Percentiles rank a stretch among this genome's conserved stretches.
Conservation (phyloP, 805 yeast genomes). For the Grigorovia yakushimaensis region DNA sequence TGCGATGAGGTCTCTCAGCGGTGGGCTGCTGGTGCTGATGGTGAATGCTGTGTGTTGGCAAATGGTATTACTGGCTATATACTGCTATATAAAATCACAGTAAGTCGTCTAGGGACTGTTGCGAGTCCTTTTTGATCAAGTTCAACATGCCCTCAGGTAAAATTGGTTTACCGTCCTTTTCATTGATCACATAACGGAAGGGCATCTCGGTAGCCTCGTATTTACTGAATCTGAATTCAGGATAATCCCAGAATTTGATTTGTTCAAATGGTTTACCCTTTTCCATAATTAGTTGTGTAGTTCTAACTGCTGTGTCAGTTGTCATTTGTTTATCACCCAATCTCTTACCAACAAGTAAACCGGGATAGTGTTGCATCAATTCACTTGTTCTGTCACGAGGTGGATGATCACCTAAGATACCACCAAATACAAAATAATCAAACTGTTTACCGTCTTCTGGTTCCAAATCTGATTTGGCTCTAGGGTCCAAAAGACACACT, state of each 20-base stretch:
- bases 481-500: constrained; percentile 84
- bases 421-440: constrained; percentile 92
- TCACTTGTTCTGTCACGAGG: constrained; percentile 88
- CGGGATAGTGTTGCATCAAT: constrained; percentile 64
- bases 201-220: constrained; percentile 98
- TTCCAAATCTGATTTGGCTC: constrained; percentile 61
- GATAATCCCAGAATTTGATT: constrained; percentile 82
- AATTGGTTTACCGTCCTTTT: constrained; percentile 52
- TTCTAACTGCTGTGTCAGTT: constrained; percentile 93
- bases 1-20: no score
- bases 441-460: constrained; percentile 60
- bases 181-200: constrained; percentile 72
- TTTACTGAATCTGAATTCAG: constrained; percentile 80
- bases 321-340: constrained; percentile 90
- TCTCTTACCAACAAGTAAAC: constrained; percentile 65
- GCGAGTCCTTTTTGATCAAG: constrained; percentile 76
- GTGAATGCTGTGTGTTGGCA: no score
- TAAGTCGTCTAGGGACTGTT: constrained; percentile 69
- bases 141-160: constrained; percentile 88
- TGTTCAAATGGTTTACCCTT: constrained; percentile 50
- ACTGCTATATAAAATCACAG: constrained; percentile 6
- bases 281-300: constrained; percentile 72
- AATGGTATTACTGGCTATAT: no score
- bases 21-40: no score
- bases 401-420: constrained; percentile 91